Conservation (phyloP, 192 early-diverging fungal genomes). For the Helicostylum pulchrum region DNA sequence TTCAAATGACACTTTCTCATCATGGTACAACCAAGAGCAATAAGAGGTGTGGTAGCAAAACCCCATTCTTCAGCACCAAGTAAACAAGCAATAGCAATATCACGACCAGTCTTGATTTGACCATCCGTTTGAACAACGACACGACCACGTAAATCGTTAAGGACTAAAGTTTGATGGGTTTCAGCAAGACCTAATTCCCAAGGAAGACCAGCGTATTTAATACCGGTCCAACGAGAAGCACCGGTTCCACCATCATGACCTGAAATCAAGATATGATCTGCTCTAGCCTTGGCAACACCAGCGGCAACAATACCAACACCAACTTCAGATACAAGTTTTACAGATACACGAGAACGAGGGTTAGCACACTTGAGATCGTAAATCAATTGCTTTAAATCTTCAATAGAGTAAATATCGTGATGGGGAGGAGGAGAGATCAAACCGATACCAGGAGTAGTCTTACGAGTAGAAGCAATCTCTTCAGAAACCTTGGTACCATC, state of each 20-base stretch:
- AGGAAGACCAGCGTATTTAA: conserved; percentile 98
- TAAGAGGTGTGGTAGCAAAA: conserved; percentile 97
- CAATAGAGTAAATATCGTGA: conserved; percentile 99
- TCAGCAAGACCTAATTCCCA: conserved; percentile 99
- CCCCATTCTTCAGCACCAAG: conserved; percentile 99
- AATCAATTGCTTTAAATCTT: conserved; percentile 98
- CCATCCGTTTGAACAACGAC: conserved; percentile 98
- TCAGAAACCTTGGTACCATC: conserved; percentile 70
- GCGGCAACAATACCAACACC: conserved; percentile 97
- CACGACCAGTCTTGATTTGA: conserved; percentile 95
- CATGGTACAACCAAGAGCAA: conserved; percentile 95
- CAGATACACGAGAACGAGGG: conserved; percentile 83
- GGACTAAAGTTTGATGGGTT: conserved; percentile 97
- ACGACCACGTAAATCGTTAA: conserved; percentile 94
- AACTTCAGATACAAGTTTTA: conserved; percentile 97
- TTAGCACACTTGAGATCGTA: conserved; percentile 97
- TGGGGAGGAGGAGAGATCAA: conserved; percentile 98
- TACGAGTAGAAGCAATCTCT: conserved; percentile 82
- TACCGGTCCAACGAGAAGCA: conserved; percentile 97
- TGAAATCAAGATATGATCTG: conserved; percentile 91
- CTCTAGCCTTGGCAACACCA: conserved; percentile 96
- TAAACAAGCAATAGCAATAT: conserved; percentile 96
- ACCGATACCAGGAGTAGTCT: conserved; percentile 94
- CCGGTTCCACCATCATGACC: conserved; percentile 99
- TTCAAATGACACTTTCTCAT: conserved; percentile 82